Conservation (phyloP, 2,329 filamentous ascomycete species). For the Pezizomycotina sp. region DNA sequence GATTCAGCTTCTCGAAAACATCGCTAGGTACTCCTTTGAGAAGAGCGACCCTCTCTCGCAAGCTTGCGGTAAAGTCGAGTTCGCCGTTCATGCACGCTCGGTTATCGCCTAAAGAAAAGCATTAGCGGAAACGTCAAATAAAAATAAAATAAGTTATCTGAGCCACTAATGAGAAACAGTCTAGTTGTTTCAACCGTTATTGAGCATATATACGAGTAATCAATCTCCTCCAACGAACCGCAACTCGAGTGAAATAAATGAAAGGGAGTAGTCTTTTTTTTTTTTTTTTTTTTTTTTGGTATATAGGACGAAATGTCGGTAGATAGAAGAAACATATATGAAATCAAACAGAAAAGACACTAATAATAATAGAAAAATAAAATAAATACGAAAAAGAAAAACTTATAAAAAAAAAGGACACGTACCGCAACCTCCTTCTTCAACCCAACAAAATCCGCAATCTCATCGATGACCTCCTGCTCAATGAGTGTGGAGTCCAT, state of each 20-base stretch:
- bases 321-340: constrained; percentile 12
- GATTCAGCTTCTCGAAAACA: constrained; percentile 63
- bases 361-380: not conserved
- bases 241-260: too few species aligned
- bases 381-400: too few species aligned
- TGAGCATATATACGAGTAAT: too few species aligned
- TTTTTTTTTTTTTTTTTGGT: too few species aligned
- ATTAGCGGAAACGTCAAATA: not conserved
- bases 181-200: too few species aligned
- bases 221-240: too few species aligned
- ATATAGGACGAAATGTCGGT: too few species aligned
- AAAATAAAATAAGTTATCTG: not conserved
- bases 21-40: constrained; percentile 63
- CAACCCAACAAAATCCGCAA: constrained; percentile 72
- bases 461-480: constrained; percentile 92
- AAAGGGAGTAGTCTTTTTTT: too few species aligned
- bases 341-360: constrained; percentile 3
- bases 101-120: constrained; percentile 50
- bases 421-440: constrained; percentile 56
- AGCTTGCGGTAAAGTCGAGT: constrained; percentile 72
- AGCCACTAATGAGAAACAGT: not conserved
- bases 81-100: constrained; percentile 90
- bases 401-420: not conserved
- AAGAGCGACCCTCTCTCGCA: constrained; percentile 63
- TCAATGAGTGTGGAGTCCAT: constrained; percentile 98